These are phyloP conservation scores for Triticum aestivum DNA, from an alignment of 176 grass and related monocot genomes.

Conservation along the genomic window IWGSC_CS_RefSeq_v2.1 NC_057813.1:754117417-754117916, in stretches of 20 bases:
- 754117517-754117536: slow-evolving; percentile 24
- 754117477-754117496: slow-evolving; percentile 26
- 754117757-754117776: slow-evolving; percentile 31
- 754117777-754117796: slow-evolving; percentile 23
- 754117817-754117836: not conserved
- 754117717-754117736: slow-evolving; percentile 7
- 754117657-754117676: slow-evolving; percentile 27
- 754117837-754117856: not conserved
- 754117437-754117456: slow-evolving; percentile 24
- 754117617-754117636: slow-evolving; percentile 24
- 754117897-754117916: not conserved
- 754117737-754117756: not conserved
- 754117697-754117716: slow-evolving; percentile 17
- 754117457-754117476: not conserved
- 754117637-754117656: slow-evolving; percentile 19
- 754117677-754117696: slow-evolving; percentile 21
- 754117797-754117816: not conserved
- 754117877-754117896: slow-evolving; percentile 3
- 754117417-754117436: slow-evolving; percentile 1
- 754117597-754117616: slow-evolving; percentile 17
- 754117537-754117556: slow-evolving; percentile 23
- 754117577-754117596: slow-evolving; percentile 30
- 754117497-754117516: slow-evolving; percentile 2
- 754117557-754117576: slow-evolving; percentile 55
- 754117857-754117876: not conserved